Conservation (phyloP, 2,329 filamentous ascomycete species). For the Colletotrichum orbiculare region DNA sequence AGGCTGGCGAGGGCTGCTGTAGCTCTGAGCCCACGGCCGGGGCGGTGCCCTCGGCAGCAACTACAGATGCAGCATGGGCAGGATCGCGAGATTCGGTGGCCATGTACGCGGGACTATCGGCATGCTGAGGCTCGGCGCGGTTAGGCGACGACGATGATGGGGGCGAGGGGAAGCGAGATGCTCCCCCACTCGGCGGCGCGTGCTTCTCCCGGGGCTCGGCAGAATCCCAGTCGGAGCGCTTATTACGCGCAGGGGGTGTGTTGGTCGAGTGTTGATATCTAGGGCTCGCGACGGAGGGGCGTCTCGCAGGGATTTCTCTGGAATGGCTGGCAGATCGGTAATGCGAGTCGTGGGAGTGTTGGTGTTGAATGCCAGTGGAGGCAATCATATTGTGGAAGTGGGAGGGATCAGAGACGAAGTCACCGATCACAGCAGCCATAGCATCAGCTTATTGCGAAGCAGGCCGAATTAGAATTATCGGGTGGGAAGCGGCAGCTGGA, state of each 20-base stretch:
- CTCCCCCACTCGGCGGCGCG: constrained; percentile 50
- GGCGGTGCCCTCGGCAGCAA: constrained; percentile 17
- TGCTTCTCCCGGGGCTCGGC: constrained; percentile 34
- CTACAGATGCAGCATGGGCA: constrained; percentile 21
- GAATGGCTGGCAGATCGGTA: constrained; percentile 51
- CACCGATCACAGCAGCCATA: constrained; percentile 75
- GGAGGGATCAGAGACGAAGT: constrained; percentile 78
- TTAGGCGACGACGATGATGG: constrained; percentile 64
- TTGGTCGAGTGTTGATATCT: constrained; percentile 40
- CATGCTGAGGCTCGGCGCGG: constrained; percentile 53
- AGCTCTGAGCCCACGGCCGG: constrained; percentile 41
- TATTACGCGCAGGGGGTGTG: constrained; percentile 24
- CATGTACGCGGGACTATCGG: constrained; percentile 57
- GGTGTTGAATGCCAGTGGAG: constrained; percentile 56
- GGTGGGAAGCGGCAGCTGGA: constrained; percentile 29
- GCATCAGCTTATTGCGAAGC: constrained; percentile 49
- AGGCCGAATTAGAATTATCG: constrained; percentile 37
- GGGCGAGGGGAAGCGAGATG: constrained; percentile 64
- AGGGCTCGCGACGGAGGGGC: constrained; percentile 45
- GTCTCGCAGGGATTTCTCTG: constrained; percentile 41
- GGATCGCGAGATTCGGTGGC: constrained; percentile 50
- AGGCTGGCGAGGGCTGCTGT: constrained; percentile 50
- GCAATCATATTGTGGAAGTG: constrained; percentile 78
- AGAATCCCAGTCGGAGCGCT: constrained; percentile 34
- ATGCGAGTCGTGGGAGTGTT: constrained; percentile 58